phyloP scores from a whole-genome alignment of 345 rosid genomes.

The Gossypium anomalum region DNA sequence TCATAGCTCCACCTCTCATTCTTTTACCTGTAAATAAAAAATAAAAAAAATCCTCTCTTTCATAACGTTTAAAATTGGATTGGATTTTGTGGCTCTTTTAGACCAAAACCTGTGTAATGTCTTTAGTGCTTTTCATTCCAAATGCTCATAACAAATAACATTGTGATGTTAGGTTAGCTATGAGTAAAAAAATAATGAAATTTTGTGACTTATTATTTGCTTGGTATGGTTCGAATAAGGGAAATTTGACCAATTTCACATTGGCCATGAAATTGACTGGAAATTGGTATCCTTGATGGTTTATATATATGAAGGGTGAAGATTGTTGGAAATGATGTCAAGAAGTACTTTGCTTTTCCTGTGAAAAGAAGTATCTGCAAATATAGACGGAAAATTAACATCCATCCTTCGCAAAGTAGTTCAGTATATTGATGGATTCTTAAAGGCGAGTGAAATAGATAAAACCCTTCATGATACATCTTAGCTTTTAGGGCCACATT shows the following conservation, averaged over 20 bases:
- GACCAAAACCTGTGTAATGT: neutral
- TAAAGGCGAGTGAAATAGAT: neutral
- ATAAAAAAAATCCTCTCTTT: too few species aligned
- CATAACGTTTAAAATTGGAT: neutral
- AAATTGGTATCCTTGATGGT: neutral
- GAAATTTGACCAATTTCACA: neutral
- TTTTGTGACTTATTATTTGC: neutral
- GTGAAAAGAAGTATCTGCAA: too few species aligned
- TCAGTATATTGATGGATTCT: too few species aligned
- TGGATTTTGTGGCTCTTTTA: too few species aligned
- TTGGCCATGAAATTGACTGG: neutral
- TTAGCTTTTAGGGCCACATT: neutral
- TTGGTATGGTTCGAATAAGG: neutral
- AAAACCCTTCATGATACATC: neutral
- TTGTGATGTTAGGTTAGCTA: too few species aligned
- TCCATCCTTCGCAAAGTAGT: too few species aligned
- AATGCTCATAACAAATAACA: neutral
- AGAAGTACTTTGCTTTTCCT: too few species aligned
- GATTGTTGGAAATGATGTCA: too few species aligned
- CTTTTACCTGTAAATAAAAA: neutral
- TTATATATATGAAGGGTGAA: too few species aligned
- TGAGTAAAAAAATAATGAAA: neutral
- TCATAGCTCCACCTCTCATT: neutral
- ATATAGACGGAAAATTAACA: too few species aligned
- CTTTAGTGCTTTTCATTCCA: neutral